Evolutionary conservation across 768 basidiomycete genomes (phyloP).

Genomic region (Russula griseocarnosa): DNA sequence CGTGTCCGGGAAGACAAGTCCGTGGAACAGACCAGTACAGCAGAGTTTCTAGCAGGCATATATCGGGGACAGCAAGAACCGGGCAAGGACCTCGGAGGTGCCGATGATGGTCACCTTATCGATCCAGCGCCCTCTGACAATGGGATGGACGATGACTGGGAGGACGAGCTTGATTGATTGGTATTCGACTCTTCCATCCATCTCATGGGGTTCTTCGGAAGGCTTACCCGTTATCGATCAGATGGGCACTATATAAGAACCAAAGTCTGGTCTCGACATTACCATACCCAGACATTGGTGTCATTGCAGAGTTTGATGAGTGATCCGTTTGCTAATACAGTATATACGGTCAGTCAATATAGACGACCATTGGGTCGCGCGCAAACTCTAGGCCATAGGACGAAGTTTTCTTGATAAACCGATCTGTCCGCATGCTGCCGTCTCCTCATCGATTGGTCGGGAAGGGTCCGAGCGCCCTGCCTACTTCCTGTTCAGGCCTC

Average conservation of each 20-base stretch:
- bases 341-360: background rate
- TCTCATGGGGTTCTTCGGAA: background rate
- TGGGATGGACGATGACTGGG: constrained; percentile 36
- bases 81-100: constrained; percentile 37
- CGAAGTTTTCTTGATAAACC: background rate
- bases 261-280: constrained; percentile 9
- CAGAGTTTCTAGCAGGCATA: constrained; percentile 63
- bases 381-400: background rate
- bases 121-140: constrained; percentile 45
- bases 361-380: background rate
- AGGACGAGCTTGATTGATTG: constrained; percentile 23
- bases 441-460: background rate
- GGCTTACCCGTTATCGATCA: constrained; percentile 14
- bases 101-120: constrained; percentile 58
- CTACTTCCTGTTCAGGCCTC: background rate
- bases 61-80: constrained; percentile 59
- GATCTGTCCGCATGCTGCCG: background rate
- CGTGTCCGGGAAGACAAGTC: constrained; percentile 67
- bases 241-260: background rate
- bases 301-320: constrained; percentile 1
- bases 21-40: constrained; percentile 67
- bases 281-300: background rate
- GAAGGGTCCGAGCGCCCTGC: background rate
- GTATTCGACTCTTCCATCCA: background rate
- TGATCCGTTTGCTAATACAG: background rate